Evolutionary conservation across 2,329 filamentous ascomycete genomes (phyloP).

Genomic region (Curvularia sp.): DNA sequence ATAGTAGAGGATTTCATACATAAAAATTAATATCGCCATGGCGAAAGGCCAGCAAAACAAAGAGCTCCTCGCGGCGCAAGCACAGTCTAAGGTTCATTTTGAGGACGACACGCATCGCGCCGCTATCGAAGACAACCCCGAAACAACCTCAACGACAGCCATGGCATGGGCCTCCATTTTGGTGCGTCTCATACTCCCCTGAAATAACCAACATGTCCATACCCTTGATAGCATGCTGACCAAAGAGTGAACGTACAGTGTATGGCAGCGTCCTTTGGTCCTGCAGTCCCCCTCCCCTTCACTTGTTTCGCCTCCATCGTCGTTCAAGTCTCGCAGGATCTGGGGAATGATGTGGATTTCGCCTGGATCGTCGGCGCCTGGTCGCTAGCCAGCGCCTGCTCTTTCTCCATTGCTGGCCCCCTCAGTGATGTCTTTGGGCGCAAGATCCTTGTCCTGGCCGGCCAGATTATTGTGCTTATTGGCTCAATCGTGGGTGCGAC

Average conservation of each 20-base stretch:
- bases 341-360: conserved; percentile 1
- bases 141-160: not conserved
- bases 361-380: not conserved
- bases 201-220: not conserved
- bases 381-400: not conserved
- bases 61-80: not conserved
- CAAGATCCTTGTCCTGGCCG: not conserved
- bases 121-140: not conserved
- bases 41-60: not conserved
- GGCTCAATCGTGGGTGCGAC: not conserved
- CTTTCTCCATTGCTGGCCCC: not conserved
- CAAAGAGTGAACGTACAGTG: not conserved
- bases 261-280: not conserved
- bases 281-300: not conserved
- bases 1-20: not conserved
- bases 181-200: not conserved
- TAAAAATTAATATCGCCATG: not conserved
- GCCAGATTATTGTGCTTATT: not conserved
- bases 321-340: not conserved
- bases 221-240: not conserved
- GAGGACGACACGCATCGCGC: not conserved
- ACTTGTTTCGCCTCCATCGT: not conserved
- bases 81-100: not conserved
- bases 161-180: not conserved
- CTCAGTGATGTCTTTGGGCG: not conserved